Conservation (phyloP, 2,329 filamentous ascomycete species). For the Fusarium lyarnte region DNA sequence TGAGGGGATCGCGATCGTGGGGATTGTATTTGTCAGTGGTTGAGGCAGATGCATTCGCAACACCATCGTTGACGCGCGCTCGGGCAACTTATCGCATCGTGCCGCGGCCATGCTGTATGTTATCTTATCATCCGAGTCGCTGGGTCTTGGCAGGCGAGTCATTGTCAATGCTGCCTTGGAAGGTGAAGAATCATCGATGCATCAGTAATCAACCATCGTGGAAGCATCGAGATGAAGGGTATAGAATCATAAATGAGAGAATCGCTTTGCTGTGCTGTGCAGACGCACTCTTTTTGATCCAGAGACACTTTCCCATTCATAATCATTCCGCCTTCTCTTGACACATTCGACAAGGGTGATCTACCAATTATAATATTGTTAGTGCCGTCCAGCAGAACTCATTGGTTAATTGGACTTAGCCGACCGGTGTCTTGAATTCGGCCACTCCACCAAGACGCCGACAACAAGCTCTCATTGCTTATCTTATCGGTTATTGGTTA, state of each 20-base stretch:
- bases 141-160: neutral
- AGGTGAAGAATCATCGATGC: neutral
- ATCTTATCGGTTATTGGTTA: neutral
- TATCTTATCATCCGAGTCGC: neutral
- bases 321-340: neutral
- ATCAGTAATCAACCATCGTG: neutral
- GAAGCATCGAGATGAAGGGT: neutral
- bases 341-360: neutral
- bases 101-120: neutral
- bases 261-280: neutral
- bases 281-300: neutral
- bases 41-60: neutral
- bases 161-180: neutral
- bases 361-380: neutral
- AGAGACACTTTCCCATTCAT: neutral
- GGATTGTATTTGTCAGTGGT: neutral
- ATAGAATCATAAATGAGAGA: fast-evolving
- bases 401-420: neutral
- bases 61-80: fast-evolving
- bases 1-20: neutral
- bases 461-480: fast-evolving
- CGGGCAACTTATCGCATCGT: neutral
- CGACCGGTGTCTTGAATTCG: neutral
- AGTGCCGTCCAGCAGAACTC: fast-evolving
- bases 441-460: neutral